Evolutionary conservation across 352 stramenopile genomes (phyloP).

Genomic region (Globisporangium canariense): DNA sequence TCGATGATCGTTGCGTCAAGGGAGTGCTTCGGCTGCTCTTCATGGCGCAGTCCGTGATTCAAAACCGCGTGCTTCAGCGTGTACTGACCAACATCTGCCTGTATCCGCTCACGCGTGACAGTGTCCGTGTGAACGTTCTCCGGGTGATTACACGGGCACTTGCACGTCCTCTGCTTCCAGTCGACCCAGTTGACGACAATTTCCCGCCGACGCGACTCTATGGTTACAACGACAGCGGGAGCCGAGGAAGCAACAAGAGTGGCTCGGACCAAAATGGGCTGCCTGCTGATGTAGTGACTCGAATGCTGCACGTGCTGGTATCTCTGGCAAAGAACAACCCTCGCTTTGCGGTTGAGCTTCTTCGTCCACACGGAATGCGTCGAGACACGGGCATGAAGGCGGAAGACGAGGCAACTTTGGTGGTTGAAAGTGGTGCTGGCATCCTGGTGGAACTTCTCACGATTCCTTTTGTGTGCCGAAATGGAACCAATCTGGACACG

Average conservation of each 20-base stretch:
- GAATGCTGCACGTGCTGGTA: constrained; percentile 85
- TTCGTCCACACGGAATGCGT: constrained; percentile 63
- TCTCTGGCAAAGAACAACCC: constrained; percentile 91
- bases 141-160: constrained; percentile 56
- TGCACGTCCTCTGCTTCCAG: constrained; percentile 33
- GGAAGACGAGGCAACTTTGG: constrained; percentile 2
- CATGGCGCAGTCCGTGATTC: constrained; percentile 75
- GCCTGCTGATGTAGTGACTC: constrained; percentile 85
- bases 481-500: constrained; percentile 90
- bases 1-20: constrained; percentile 64
- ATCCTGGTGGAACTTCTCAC: constrained; percentile 89
- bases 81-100: constrained; percentile 76
- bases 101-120: constrained; percentile 67
- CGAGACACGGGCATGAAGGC: constrained; percentile 21
- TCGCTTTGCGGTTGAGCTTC: constrained; percentile 87
- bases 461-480: constrained; percentile 81
- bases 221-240: constrained; percentile 37
- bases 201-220: constrained; percentile 63
- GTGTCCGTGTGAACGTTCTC: constrained; percentile 62
- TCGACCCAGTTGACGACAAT: constrained; percentile 33
- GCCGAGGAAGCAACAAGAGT: constrained; percentile 7
- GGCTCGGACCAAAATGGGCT: constrained; percentile 24
- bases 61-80: constrained; percentile 80
- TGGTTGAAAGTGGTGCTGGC: constrained; percentile 41
- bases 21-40: constrained; percentile 73